Evolutionary conservation across 140 eudicot species (phyloP).

Genomic region (Stevia rebaudiana): DNA sequence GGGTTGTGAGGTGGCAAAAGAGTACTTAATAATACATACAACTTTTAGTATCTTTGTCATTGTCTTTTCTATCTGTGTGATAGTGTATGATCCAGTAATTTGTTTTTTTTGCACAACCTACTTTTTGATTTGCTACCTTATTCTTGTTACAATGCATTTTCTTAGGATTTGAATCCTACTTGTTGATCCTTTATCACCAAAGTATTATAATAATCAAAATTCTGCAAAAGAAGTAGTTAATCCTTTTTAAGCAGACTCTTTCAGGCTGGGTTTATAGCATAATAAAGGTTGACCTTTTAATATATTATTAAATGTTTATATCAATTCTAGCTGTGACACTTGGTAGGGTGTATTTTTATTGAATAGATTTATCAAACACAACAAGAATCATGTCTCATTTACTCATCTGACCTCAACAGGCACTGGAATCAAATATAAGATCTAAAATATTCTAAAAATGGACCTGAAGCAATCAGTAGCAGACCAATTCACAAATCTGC

Average conservation of each 20-base stretch:
- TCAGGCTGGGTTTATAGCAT: conserved; percentile 9
- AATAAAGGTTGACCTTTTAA: neutral
- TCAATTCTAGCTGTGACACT: neutral
- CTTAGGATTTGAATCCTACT: neutral
- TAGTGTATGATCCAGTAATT: neutral
- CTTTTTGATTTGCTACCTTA: conserved; percentile 8
- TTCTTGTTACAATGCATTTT: conserved; percentile 2
- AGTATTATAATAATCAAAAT: neutral
- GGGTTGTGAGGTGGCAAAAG: conserved; percentile 10
- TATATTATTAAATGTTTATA: conserved; percentile 1
- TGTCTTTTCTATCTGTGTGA: conserved; percentile 17
- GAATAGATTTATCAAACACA: neutral
- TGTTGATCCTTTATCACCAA: neutral
- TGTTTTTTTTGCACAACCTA: conserved; percentile 16
- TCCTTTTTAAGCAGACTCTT: neutral
- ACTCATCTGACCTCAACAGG: conserved; percentile 26
- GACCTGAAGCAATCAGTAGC: conserved; percentile 42
- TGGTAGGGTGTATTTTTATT: conserved; percentile 1
- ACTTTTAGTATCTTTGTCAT: conserved; percentile 7
- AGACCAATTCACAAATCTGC: conserved; percentile 56
- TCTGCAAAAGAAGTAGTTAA: neutral
- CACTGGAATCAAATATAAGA: neutral
- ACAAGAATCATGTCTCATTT: neutral
- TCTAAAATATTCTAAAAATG: conserved; percentile 28
- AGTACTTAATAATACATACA: conserved; percentile 4